A percentile compares a stretch with the other conserved stretches of the same genome.
Conservation (phyloP, 345 rosid genomes). For the Bruguiera gymnorhiza region DNA sequence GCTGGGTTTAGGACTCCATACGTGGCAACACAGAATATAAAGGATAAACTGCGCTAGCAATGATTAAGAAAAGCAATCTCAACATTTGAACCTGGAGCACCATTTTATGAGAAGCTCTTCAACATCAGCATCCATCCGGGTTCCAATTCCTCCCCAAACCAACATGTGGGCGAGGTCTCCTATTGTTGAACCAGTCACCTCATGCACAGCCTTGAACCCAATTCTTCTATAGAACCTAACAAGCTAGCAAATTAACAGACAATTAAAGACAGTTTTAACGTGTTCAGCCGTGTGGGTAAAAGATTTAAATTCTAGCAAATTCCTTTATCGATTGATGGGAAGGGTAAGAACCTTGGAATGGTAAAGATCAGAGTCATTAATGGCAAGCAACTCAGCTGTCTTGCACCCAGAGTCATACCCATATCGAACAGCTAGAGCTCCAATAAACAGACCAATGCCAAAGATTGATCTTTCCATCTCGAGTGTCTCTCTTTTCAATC, state of each 20-base stretch:
- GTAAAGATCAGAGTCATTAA: constrained; percentile 82
- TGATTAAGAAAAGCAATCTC: constrained; percentile 6
- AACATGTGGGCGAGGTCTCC: constrained; percentile 79
- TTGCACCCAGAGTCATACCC: constrained; percentile 76
- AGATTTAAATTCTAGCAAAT: not conserved
- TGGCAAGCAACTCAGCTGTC: constrained; percentile 82
- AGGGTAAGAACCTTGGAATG: constrained; percentile 63
- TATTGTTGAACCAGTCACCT: constrained; percentile 76
- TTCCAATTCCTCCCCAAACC: constrained; percentile 91
- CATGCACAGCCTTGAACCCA: constrained; percentile 66
- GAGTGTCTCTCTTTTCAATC: constrained; percentile 60
- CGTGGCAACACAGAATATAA: not conserved
- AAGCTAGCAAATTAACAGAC: constrained; percentile 37
- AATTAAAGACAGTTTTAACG: not conserved
- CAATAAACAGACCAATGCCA: constrained; percentile 82
- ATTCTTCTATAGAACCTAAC: constrained; percentile 80
- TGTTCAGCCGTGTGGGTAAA: not conserved
- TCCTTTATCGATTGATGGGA: not conserved
- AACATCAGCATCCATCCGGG: constrained; percentile 81
- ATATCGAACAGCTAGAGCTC: constrained; percentile 83
- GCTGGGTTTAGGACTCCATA: not conserved
- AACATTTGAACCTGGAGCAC: constrained; percentile 55
- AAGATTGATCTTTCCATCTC: constrained; percentile 74
- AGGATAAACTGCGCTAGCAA: constrained; percentile 1
- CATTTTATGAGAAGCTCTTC: constrained; percentile 68